phyloP scores from a whole-genome alignment of 202 grass and related monocot species.

The Eragrostis tef region DNA sequence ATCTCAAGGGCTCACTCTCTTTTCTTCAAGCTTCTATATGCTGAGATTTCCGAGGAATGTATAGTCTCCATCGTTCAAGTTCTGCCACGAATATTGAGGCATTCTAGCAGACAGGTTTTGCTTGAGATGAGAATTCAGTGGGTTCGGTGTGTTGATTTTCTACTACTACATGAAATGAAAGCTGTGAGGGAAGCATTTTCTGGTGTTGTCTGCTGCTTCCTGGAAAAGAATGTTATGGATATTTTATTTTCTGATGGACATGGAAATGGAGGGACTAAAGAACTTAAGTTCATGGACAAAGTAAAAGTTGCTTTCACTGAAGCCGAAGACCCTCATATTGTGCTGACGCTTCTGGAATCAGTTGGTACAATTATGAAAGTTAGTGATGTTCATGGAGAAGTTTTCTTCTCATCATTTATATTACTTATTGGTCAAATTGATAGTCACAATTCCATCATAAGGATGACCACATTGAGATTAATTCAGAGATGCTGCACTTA shows the following conservation, averaged over 20 bases:
- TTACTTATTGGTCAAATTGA: conserved; percentile 80
- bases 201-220: conserved; percentile 73
- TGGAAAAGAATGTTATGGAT: conserved; percentile 67
- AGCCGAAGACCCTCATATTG: conserved; percentile 63
- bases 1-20: conserved; percentile 60
- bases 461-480: conserved; percentile 67
- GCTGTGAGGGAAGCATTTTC: conserved; percentile 86
- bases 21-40: conserved; percentile 81
- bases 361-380: conserved; percentile 73
- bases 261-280: conserved; percentile 51
- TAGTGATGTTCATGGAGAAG: conserved; percentile 64
- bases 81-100: conserved; percentile 80
- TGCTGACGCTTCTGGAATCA: conserved; percentile 77
- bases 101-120: conserved; percentile 60
- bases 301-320: conserved; percentile 61
- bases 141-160: conserved; percentile 74
- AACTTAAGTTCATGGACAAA: conserved; percentile 69
- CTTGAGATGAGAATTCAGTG: conserved; percentile 64
- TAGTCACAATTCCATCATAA: conserved; percentile 62
- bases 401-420: conserved; percentile 79
- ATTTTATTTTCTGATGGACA: conserved; percentile 66
- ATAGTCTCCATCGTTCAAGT: conserved; percentile 68
- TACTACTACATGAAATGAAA: conserved; percentile 74
- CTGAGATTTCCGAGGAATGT: conserved; percentile 65
- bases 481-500: conserved; percentile 67